phyloP scores from a whole-genome alignment of 2,329 filamentous ascomycete species.

The Lachnellula subtilissima region DNA sequence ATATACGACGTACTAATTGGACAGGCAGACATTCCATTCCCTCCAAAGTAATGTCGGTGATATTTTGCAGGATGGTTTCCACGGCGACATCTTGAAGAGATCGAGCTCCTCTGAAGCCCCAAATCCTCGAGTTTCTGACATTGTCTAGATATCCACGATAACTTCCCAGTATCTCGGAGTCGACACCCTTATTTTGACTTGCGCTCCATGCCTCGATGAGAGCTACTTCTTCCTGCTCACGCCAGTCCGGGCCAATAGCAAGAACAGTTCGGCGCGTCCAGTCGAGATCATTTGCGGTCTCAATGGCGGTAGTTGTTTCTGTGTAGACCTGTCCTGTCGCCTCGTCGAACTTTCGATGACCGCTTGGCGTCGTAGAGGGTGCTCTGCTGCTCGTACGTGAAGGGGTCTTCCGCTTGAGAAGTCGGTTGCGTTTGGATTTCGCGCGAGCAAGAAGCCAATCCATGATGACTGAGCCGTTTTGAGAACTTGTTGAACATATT shows the following conservation, averaged over 20 bases:
- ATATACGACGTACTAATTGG: slow-evolving; percentile 17
- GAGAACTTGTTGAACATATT: background rate
- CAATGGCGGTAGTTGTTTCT: slow-evolving; percentile 20
- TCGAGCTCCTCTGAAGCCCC: slow-evolving; percentile 14
- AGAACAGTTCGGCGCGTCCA: slow-evolving; percentile 17
- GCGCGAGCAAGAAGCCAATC: slow-evolving; percentile 3
- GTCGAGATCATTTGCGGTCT: slow-evolving; percentile 12
- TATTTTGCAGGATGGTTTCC: slow-evolving; percentile 20
- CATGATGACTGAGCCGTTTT: background rate
- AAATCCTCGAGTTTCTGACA: slow-evolving; percentile 5
- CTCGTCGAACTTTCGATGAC: slow-evolving; percentile 21
- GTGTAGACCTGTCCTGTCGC: slow-evolving; percentile 27
- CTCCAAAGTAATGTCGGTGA: slow-evolving; percentile 17
- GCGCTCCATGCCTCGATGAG: background rate
- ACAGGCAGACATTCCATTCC: slow-evolving; percentile 20
- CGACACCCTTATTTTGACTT: background rate
- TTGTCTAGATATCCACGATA: slow-evolving; percentile 7
- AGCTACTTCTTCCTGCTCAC: slow-evolving; percentile 3
- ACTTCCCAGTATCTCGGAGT: background rate
- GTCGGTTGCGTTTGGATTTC: slow-evolving; percentile 3
- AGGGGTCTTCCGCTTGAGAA: background rate
- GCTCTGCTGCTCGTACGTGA: background rate
- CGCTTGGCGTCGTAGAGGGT: background rate
- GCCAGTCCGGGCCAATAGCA: slow-evolving; percentile 8
- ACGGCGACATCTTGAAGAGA: slow-evolving; percentile 23